Percentiles rank a stretch among this genome's conserved stretches.
These are phyloP conservation scores for Hypomyces perniciosus DNA, from an alignment of 2,329 filamentous ascomycete species.

Conservation along the genomic window DNA sequence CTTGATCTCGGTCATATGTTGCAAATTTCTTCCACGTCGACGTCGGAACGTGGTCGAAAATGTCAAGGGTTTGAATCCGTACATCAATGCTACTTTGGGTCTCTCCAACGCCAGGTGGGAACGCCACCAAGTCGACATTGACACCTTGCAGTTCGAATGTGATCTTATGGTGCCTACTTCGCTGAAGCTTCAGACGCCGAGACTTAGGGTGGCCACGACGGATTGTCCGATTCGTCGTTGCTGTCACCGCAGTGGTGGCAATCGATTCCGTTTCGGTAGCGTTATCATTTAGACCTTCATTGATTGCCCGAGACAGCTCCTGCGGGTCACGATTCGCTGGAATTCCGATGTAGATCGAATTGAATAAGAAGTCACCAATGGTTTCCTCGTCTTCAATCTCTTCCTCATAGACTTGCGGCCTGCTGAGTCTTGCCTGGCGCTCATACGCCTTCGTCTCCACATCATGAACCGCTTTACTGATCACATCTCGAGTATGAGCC, in stretches of 20 bases:
- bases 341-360: slow-evolving; percentile 96
- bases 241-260: slow-evolving; percentile 65
- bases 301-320: slow-evolving; percentile 77
- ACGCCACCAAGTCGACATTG: slow-evolving; percentile 73
- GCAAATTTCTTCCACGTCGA: slow-evolving; percentile 99
- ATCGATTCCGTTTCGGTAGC: slow-evolving; percentile 86
- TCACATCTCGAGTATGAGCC: slow-evolving; percentile 78
- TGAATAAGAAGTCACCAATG: slow-evolving; percentile 94
- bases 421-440: slow-evolving; percentile 54
- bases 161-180: slow-evolving; percentile 91
- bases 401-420: slow-evolving; percentile 55
- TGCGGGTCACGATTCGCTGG: slow-evolving; percentile 78
- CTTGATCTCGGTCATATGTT: slow-evolving; percentile 83
- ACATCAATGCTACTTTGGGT: slow-evolving; percentile 85
- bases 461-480: slow-evolving; percentile 80
- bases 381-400: slow-evolving; percentile 77
- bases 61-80: slow-evolving; percentile 73
- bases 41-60: slow-evolving; percentile 89
- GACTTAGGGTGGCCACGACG: slow-evolving; percentile 37
- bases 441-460: slow-evolving; percentile 80
- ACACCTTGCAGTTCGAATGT: slow-evolving; percentile 87
- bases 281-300: slow-evolving; percentile 79
- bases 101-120: slow-evolving; percentile 69
- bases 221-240: slow-evolving; percentile 47
- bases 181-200: slow-evolving; percentile 66